Percentiles rank a stretch among this genome's conserved stretches.
phyloP scores from a whole-genome alignment of 345 rosid species.

The Barbarea vulgaris region DNA sequence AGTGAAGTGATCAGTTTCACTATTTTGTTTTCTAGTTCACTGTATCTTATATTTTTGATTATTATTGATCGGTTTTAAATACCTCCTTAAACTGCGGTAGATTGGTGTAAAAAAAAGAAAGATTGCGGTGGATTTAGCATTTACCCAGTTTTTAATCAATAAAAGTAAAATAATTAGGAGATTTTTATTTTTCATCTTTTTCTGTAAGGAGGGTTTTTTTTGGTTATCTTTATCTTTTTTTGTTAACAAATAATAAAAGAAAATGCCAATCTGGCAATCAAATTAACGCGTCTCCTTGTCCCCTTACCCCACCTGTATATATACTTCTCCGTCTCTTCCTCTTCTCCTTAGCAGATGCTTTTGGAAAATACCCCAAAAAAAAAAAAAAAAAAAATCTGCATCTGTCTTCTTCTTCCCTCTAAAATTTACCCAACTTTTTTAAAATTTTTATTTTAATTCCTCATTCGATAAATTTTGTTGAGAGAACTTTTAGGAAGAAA shows the following conservation, averaged over 20 bases:
- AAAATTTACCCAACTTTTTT: neutral
- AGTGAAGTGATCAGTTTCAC: constrained; percentile 18
- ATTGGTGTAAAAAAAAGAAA: neutral
- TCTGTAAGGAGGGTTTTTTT: neutral
- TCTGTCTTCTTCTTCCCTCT: constrained; percentile 36
- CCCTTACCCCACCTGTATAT: constrained; percentile 46
- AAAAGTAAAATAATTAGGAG: neutral
- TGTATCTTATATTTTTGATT: neutral
- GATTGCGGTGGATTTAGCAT: constrained; percentile 20
- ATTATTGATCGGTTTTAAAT: neutral
- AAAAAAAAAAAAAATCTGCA: constrained; percentile 47
- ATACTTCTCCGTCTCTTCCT: constrained; percentile 35
- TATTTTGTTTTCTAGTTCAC: neutral
- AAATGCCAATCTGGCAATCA: constrained; percentile 53
- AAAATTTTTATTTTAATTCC: neutral
- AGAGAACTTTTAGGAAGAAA: neutral
- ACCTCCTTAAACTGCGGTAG: constrained; percentile 5
- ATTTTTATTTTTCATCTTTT: neutral
- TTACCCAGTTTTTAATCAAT: neutral
- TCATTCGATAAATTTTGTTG: constrained; percentile 10
- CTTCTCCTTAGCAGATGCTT: constrained; percentile 53
- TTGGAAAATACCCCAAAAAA: neutral
- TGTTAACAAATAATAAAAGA: neutral
- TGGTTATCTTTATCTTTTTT: neutral
- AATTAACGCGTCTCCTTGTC: constrained; percentile 62